Base-by-base conservation (phyloP, 1,284 basidiomycete species). In the Trichosporon sp. region DNA sequence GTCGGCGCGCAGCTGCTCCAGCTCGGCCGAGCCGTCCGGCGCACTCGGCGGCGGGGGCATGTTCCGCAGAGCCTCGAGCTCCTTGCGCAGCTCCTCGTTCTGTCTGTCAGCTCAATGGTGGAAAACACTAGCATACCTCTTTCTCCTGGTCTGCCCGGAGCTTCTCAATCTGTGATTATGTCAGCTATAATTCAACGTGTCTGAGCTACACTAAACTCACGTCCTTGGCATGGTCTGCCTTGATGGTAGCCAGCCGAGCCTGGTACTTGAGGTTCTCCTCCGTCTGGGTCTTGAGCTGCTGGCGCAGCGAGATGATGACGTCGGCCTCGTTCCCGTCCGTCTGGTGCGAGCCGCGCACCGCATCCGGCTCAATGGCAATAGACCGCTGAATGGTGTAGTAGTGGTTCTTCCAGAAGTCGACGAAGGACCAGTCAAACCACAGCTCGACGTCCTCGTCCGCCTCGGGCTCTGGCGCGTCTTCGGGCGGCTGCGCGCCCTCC, bases 371-470 rank as follows among this genome's bases (percentile, higher is more conserved):
- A 27, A 83, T 74, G 2, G 83, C 80, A 64, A 85, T 84, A 0
- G 81, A 79, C 36, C 83, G 75, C 69, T 85, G 84, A 19, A 85
- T 82, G 1, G 83, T 82, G 68, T 84, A 91, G 73, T 93, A 95
- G 75, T 95, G 94, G 60, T 92, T 92, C 81, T 98, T 97, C 89
- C 93, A 95, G 77, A 98, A 99, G 78, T 99, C 95, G n/a, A 97
- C 88, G 80, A 98, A 99, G 2, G 88, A 86, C 92, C 94, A 98
- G 76, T 98, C 94, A 75, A 99, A 92, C 95, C 95, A 99, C 33
- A 97, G 83, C 76, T 95, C 95, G n/a, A 86, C 86, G 70, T 91
- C 89, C 67, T 85, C 85, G 62, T 81, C 79, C 59, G 85, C 80
- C 29, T 78, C 78, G 33, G 73, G 71, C 13, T 74, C 74, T 3